These are phyloP conservation scores for Diaporthe sp. DNA, from an alignment of 2,329 filamentous ascomycete species.

Conservation along the genomic window DNA sequence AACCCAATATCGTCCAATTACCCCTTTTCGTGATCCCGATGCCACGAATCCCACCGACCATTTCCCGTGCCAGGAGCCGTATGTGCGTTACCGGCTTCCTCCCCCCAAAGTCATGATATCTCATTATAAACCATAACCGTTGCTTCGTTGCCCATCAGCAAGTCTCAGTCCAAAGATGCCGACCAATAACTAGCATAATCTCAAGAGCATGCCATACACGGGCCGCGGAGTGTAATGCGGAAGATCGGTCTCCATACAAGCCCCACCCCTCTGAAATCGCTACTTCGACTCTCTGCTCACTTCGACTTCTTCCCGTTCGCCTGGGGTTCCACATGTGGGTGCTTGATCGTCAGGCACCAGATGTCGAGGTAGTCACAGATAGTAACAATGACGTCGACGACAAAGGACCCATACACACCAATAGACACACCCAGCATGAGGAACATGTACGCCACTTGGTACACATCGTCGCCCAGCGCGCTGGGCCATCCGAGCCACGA, in stretches of 20 bases:
- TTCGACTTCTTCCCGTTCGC: slow-evolving; percentile 38
- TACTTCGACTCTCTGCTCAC: not conserved
- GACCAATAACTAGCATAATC: not conserved
- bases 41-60: slow-evolving; percentile 7
- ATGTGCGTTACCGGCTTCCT: not conserved
- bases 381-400: slow-evolving; percentile 95
- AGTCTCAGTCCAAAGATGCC: slow-evolving; percentile 2
- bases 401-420: slow-evolving; percentile 97
- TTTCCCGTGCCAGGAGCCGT: not conserved
- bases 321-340: slow-evolving; percentile 69
- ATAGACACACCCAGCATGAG: slow-evolving; percentile 86
- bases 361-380: slow-evolving; percentile 99
- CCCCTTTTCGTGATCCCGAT: slow-evolving; percentile 14
- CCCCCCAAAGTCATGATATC: slow-evolving; percentile 27
- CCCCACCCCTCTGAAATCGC: not conserved
- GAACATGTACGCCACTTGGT: slow-evolving; percentile 94
- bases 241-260: not conserved
- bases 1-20: slow-evolving; percentile 15
- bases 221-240: not conserved
- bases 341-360: slow-evolving; percentile 98
- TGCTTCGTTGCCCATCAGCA: not conserved
- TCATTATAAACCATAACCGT: slow-evolving; percentile 43
- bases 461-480: slow-evolving; percentile 80
- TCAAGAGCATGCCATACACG: not conserved
- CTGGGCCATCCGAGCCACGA: slow-evolving; percentile 84